These are phyloP conservation scores for Aspergillus ochraceoroseus DNA, from an alignment of 2,329 filamentous ascomycete genomes.

Conservation along the genomic window DNA sequence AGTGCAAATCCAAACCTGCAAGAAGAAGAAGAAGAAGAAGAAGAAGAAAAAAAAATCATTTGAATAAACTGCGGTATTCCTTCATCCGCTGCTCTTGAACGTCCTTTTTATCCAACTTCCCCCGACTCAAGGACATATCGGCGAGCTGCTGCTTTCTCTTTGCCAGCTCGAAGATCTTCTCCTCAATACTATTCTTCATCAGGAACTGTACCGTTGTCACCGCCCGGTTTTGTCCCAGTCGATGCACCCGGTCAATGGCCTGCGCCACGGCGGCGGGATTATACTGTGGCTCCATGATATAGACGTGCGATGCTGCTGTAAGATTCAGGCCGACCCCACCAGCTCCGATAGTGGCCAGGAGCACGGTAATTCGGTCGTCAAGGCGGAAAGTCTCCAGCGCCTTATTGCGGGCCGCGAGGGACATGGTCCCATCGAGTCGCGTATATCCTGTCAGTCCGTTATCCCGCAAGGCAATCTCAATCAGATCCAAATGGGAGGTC, in stretches of 20 bases:
- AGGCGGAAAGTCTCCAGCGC: slow-evolving; percentile 75
- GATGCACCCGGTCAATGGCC: slow-evolving; percentile 87
- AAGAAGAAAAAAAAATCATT: slow-evolving; percentile 24
- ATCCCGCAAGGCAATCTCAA: slow-evolving; percentile 70
- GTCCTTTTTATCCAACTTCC: slow-evolving; percentile 56
- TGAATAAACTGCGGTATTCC: slow-evolving; percentile 58
- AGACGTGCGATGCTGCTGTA: slow-evolving; percentile 78
- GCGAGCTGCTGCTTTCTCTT: slow-evolving; percentile 90
- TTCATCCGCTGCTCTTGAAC: slow-evolving; percentile 61
- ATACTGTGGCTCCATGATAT: slow-evolving; percentile 97
- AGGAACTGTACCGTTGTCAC: slow-evolving; percentile 86
- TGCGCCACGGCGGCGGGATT: slow-evolving; percentile 94
- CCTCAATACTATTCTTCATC: slow-evolving; percentile 86
- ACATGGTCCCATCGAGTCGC: slow-evolving; percentile 89
- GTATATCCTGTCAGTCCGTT: slow-evolving; percentile 54
- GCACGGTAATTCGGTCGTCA: slow-evolving; percentile 66
- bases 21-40: slow-evolving; percentile 9
- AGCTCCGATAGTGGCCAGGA: slow-evolving; percentile 87
- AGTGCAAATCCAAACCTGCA: slow-evolving; percentile 7
- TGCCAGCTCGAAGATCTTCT: slow-evolving; percentile 85
- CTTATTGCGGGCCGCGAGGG: slow-evolving; percentile 63
- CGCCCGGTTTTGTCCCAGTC: slow-evolving; percentile 80
- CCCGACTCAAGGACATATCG: slow-evolving; percentile 74
- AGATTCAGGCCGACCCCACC: slow-evolving; percentile 89
- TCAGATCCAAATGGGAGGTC: slow-evolving; percentile 90